Base-by-base conservation (phyloP, 2,329 filamentous ascomycete genomes). In the Beauveria pseudobassiana region DNA sequence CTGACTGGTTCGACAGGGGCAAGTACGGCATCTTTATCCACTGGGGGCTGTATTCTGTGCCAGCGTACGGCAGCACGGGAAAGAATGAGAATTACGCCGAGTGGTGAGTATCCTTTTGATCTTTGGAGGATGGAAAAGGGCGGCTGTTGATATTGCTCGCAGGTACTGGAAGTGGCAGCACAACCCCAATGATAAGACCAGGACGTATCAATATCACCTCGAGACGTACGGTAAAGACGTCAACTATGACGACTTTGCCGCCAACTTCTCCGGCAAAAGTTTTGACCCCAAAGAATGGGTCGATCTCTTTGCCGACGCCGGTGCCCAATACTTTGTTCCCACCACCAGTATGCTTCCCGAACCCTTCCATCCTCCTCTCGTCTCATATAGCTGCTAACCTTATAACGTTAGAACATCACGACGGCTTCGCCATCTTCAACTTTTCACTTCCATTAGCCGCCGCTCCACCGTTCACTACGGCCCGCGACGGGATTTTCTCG, bases 21-120 rank as follows among this genome's bases (percentile, higher is more conserved):
- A 86, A 86, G 62, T 86, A 75, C 63, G 83, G 83, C 0, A 85
- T 86, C 43, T 85, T 86, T 66, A 81, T 85, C 46, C 83, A 85
- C 63, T 85, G 83, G 81, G 82, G 83, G 0, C 72, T 78, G 0
- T 86, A 84, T 64, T 70, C 80, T 0, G 82, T 85, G 0, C 79
- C 82, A 0, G 82, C 78, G 3, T 86, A 82, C 81, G 83, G 82
- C 3, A 77, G 77, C 64, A 72, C 72, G 5, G 69, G 70, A 3
- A 69, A 71, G 1, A 66, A 75, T 56, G 76, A 79, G 64, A 73
- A 70, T 30, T 78, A 78, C 55, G 74, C 76, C 0, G 77, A 79
- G 64, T 78, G 76, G 75, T 77, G 34, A 57, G 53, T 16, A 14
- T n/a, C 4, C 10, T 49, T 26, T 16, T 4, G 5, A 6, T 5